A percentile compares a stretch with the other conserved stretches of the same genome.
Evolutionary conservation across 108 stramenopile genomes (phyloP).

Genomic region (Nitzschia sp.): DNA sequence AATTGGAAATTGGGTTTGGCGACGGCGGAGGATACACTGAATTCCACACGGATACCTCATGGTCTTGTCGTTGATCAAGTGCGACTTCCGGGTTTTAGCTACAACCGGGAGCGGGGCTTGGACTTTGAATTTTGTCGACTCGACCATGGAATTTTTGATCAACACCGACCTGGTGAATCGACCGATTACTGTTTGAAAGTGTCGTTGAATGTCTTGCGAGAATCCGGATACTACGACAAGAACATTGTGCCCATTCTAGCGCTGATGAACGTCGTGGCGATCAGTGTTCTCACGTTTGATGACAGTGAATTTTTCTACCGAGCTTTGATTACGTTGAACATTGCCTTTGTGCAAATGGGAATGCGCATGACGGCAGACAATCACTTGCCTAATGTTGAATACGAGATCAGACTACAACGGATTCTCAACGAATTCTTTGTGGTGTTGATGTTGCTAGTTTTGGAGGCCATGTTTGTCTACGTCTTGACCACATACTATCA

Average conservation of each 20-base stretch:
- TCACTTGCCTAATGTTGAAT: slow-evolving; percentile 48
- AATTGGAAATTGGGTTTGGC: slow-evolving; percentile 57
- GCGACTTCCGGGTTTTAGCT: slow-evolving; percentile 50
- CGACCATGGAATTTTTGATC: slow-evolving; percentile 19
- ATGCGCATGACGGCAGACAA: slow-evolving; percentile 54
- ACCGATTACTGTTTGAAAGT: slow-evolving; percentile 43
- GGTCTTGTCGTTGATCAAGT: slow-evolving; percentile 56
- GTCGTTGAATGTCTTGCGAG: slow-evolving; percentile 37
- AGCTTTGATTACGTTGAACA: slow-evolving; percentile 39
- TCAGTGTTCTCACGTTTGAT: slow-evolving; percentile 35
- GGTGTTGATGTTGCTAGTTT: slow-evolving; percentile 29
- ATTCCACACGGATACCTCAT: slow-evolving; percentile 40
- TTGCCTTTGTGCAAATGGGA: slow-evolving; percentile 58
- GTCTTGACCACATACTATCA: slow-evolving; percentile 19
- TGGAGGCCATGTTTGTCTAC: slow-evolving; percentile 30
- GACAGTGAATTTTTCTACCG: slow-evolving; percentile 45
- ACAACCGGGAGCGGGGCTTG: slow-evolving; percentile 29
- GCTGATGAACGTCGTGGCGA: slow-evolving; percentile 44
- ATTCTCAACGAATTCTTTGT: slow-evolving; percentile 55
- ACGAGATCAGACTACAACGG: slow-evolving; percentile 58
- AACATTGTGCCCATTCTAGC: slow-evolving; percentile 61
- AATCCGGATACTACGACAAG: slow-evolving; percentile 53
- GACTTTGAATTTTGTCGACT: slow-evolving; percentile 42
- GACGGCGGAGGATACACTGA: slow-evolving; percentile 40
- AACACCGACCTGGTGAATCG: slow-evolving; percentile 3